Percentiles rank a stretch among this genome's conserved stretches.
Evolutionary conservation across 768 basidiomycete species (phyloP).

Genomic region (Stropharia rugosoannulata): DNA sequence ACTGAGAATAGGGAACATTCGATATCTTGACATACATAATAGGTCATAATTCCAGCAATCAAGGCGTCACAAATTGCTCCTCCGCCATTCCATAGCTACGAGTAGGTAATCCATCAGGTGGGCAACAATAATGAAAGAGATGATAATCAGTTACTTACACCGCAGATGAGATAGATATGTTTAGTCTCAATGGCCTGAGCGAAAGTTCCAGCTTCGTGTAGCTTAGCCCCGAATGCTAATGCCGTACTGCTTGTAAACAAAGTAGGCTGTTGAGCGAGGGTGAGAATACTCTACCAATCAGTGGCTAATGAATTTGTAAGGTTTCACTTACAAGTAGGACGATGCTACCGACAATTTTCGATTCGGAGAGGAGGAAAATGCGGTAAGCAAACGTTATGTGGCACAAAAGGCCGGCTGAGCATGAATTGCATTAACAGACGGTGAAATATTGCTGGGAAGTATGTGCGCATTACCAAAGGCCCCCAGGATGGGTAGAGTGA

Average conservation of each 20-base stretch:
- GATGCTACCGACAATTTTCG: conserved; percentile 16
- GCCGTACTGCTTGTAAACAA: conserved; percentile 16
- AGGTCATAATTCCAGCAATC: conserved; percentile 30
- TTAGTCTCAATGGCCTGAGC: conserved; percentile 16
- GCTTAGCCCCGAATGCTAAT: conserved; percentile 21
- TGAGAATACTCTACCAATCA: neutral
- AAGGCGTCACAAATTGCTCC: conserved; percentile 29
- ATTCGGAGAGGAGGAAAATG: conserved; percentile 23
- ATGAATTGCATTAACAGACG: neutral
- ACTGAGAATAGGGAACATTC: neutral
- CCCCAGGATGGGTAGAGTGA: conserved; percentile 27
- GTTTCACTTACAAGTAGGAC: conserved; percentile 23
- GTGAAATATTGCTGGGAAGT: conserved; percentile 5
- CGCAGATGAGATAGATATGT: conserved; percentile 25
- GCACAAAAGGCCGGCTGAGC: conserved; percentile 22
- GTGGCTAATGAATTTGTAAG: conserved; percentile 11
- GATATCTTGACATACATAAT: conserved; percentile 22
- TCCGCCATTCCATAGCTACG: conserved; percentile 31
- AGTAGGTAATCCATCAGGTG: neutral
- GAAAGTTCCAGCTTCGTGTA: conserved; percentile 14
- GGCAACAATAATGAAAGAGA: neutral
- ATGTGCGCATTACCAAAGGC: conserved; percentile 19
- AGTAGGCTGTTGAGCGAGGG: conserved; percentile 13
- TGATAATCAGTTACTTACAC: conserved; percentile 14
- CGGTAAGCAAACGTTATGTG: conserved; percentile 31